Evolutionary conservation across 192 early-diverging fungal species (phyloP).

Genomic region (Martensiomyces pterosporus): DNA sequence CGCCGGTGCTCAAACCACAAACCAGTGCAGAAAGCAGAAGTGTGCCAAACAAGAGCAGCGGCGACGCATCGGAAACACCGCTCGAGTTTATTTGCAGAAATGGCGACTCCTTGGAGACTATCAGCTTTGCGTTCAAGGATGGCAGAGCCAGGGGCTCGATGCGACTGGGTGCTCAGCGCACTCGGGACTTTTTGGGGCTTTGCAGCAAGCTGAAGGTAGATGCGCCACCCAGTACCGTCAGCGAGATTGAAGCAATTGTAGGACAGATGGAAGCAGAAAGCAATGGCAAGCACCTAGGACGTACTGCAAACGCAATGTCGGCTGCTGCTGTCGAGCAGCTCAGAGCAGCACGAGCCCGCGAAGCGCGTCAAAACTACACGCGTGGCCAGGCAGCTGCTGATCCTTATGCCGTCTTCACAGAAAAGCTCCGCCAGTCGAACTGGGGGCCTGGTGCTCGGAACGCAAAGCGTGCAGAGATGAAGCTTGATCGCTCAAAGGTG

Average conservation of each 20-base stretch:
- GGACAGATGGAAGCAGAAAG: neutral
- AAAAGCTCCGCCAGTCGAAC: constrained; percentile 14
- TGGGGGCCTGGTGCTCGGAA: constrained; percentile 6
- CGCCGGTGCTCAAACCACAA: constrained; percentile 15
- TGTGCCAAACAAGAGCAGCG: neutral
- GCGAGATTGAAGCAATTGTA: constrained; percentile 16
- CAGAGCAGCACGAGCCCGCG: constrained; percentile 28
- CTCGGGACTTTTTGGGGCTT: constrained; percentile 30
- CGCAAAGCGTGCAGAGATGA: constrained; percentile 6
- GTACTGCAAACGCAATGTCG: neutral
- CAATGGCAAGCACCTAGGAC: neutral
- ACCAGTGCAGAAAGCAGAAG: neutral
- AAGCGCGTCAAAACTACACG: constrained; percentile 25
- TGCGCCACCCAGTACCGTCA: neutral
- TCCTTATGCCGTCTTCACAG: constrained; percentile 10
- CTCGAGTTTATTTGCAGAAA: constrained; percentile 8
- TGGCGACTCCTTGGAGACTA: constrained; percentile 1
- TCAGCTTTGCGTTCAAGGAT: constrained; percentile 21
- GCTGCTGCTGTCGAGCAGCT: constrained; percentile 6
- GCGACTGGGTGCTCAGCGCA: constrained; percentile 28
- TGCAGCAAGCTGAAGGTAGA: constrained; percentile 14
- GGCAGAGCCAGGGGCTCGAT: neutral
- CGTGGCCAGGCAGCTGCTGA: constrained; percentile 4
- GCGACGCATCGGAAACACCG: constrained; percentile 3
- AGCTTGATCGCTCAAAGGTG: constrained; percentile 18